Base-by-base conservation (phyloP, 129 eudicot genomes). In the Smallanthus sonchifolius region DNA sequence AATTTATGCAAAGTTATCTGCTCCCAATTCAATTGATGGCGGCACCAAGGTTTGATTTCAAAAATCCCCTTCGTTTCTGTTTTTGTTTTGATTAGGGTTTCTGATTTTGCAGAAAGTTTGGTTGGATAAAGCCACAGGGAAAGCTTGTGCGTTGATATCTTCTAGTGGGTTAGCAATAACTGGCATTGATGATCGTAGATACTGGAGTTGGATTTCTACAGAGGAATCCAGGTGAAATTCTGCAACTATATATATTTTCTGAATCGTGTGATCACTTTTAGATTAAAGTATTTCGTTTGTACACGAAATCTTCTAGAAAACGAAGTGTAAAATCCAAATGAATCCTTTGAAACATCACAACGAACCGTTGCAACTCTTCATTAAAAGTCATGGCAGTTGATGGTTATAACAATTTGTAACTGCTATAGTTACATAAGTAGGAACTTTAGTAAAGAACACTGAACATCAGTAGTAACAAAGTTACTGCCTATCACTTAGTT, bases 131-230 rank as follows among this genome's bases (percentile, higher is more conserved):
- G 80, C 57, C 20, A 81, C 89, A 10, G 98, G 97, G 56, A 89
- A 77, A 81, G 81, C 87, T 48, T 94, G 97, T 86, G 76, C 90
- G 75, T 79, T 84, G 70, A 88, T 91, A 57, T 85, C 98, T 19
- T 85, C 91, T 9, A 62, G 66, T 32, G 98, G 97, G 57, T 83
- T 94, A 81, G 80, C 96, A 2, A 91, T 94, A 34, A 94, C 93
- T 0, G 98, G 98, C 15, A 88, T 93, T 4, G 98, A 90, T 80
- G 98, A 93, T 80, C 78, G 98, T 63, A 83, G 98, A 79, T 90
- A 94, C 47, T 94, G 98, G 98, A 85, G 61, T 30, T 84, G 92
- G 44, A 77, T 94, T 55, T 84, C 91, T 32, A 82, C 93, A 0
- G 91, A 81, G 8, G 98, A 94, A 85, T 94, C 98, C 11, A 86